Percentiles rank a stretch among this genome's conserved stretches.
phyloP scores from a whole-genome alignment of 805 yeast genomes.

The Maudiozyma serrabonitensis region DNA sequence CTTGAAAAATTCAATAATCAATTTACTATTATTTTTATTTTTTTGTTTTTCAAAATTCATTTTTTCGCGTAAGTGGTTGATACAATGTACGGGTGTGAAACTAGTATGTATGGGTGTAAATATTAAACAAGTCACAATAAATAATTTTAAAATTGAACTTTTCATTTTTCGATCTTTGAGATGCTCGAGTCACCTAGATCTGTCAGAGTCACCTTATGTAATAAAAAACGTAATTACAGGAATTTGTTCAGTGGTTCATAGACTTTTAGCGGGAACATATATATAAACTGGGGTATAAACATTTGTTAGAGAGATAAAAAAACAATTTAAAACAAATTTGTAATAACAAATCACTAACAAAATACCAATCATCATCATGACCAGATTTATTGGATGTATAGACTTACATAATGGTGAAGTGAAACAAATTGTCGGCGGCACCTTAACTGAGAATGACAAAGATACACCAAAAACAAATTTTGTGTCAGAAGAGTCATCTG shows the following conservation, averaged over 20 bases:
- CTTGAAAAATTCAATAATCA: too few species aligned
- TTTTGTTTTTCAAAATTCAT: too few species aligned
- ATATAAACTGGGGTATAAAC: not conserved
- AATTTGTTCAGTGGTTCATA: not conserved
- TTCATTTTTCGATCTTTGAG: too few species aligned
- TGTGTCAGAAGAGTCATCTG: constrained; percentile 64
- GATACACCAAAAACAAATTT: constrained; percentile 56
- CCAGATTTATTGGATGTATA: constrained; percentile 85
- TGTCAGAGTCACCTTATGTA: not conserved
- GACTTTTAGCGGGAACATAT: not conserved
- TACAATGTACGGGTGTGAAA: not conserved
- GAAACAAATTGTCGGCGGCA: constrained; percentile 94
- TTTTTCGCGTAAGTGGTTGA: not conserved
- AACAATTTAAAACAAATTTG: not conserved
- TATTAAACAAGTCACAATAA: too few species aligned
- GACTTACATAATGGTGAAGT: constrained; percentile 93
- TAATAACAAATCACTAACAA: not conserved
- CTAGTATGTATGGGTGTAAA: too few species aligned
- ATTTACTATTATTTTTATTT: too few species aligned
- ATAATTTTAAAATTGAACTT: too few species aligned
- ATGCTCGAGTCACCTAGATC: not conserved
- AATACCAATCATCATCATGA: constrained; percentile 40
- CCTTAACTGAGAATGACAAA: constrained; percentile 50
- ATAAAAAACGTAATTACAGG: too few species aligned
- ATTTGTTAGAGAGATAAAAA: not conserved